A percentile compares a stretch with the other conserved stretches of the same genome.
These are phyloP conservation scores for Epichloe amarillans DNA, from an alignment of 2,329 filamentous ascomycete species.

Conservation along the genomic window DNA sequence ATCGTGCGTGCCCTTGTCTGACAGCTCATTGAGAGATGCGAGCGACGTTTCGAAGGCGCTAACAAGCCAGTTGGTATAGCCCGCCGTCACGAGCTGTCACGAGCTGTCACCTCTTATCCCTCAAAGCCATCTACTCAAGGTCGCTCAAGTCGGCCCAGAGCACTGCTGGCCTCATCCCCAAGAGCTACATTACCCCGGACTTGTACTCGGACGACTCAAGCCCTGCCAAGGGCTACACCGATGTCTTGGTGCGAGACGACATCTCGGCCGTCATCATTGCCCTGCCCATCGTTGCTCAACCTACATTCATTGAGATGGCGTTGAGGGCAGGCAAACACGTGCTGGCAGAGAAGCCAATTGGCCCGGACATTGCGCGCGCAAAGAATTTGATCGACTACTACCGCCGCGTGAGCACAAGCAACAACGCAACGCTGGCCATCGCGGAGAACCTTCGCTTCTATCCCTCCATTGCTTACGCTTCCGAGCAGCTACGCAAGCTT, in stretches of 20 bases:
- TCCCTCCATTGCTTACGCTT: slow-evolving; percentile 38
- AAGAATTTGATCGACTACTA: slow-evolving; percentile 26
- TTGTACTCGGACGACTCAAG: slow-evolving; percentile 45
- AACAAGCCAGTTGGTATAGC: background rate
- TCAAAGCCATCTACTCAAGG: slow-evolving; percentile 56
- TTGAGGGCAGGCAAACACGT: slow-evolving; percentile 57
- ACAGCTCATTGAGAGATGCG: too few relatives aligned
- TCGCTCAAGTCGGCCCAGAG: slow-evolving; percentile 42
- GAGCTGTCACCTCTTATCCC: slow-evolving; percentile 25
- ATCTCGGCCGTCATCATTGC: slow-evolving; percentile 42
- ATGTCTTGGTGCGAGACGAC: slow-evolving; percentile 27
- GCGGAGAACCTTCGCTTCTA: slow-evolving; percentile 64
- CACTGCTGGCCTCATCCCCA: slow-evolving; percentile 23
- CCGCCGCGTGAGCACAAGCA: slow-evolving; percentile 6
- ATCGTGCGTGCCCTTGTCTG: too few relatives aligned
- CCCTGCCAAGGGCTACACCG: slow-evolving; percentile 37
- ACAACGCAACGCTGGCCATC: slow-evolving; percentile 36
- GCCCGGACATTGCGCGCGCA: slow-evolving; percentile 38
- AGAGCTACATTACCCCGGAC: slow-evolving; percentile 17
- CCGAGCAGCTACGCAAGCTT: slow-evolving; percentile 24
- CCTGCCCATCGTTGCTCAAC: slow-evolving; percentile 51
- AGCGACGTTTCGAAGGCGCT: too few relatives aligned
- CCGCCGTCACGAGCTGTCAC: background rate
- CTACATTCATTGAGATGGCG: slow-evolving; percentile 42
- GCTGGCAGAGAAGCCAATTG: slow-evolving; percentile 56